Percentiles rank a stretch among this genome's conserved stretches.
Conservation (phyloP, 768 basidiomycete species). For the Chlorophyllum brunneum region DNA sequence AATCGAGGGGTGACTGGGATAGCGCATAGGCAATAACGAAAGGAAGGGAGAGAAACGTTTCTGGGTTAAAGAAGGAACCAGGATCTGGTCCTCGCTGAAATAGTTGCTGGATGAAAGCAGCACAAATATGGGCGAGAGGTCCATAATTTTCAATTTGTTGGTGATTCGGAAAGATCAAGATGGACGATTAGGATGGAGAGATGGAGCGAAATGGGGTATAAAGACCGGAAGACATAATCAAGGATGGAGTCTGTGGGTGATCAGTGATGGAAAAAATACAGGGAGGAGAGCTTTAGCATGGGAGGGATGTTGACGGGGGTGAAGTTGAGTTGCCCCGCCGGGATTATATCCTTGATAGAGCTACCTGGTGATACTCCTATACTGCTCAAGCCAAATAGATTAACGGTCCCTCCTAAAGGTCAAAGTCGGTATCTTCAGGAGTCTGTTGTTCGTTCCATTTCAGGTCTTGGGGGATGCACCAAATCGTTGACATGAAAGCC, state of each 20-base stretch:
- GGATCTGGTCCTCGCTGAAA: neutral
- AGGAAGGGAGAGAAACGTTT: neutral
- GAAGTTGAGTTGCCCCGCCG: neutral
- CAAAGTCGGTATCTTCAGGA: neutral
- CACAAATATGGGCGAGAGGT: neutral
- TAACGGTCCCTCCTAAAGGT: neutral
- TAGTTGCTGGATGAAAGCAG: conserved; percentile 1
- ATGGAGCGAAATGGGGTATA: neutral
- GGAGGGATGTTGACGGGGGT: too few species aligned
- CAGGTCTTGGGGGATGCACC: too few species aligned
- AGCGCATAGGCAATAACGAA: conserved; percentile 7
- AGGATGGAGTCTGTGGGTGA: too few species aligned
- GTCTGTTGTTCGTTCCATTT: too few species aligned
- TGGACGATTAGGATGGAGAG: neutral
- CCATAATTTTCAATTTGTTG: neutral
- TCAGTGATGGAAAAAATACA: neutral
- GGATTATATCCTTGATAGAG: too few species aligned
- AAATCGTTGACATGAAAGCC: neutral
- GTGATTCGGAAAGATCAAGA: neutral
- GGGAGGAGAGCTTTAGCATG: neutral
- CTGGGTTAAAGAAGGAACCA: neutral
- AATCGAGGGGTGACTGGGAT: conserved; percentile 3
- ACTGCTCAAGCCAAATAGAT: neutral
- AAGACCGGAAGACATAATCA: neutral
- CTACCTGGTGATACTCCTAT: too few species aligned